These are phyloP conservation scores for Epichloe baconii DNA, from an alignment of 2,329 filamentous ascomycete species.

Conservation along the genomic window DNA sequence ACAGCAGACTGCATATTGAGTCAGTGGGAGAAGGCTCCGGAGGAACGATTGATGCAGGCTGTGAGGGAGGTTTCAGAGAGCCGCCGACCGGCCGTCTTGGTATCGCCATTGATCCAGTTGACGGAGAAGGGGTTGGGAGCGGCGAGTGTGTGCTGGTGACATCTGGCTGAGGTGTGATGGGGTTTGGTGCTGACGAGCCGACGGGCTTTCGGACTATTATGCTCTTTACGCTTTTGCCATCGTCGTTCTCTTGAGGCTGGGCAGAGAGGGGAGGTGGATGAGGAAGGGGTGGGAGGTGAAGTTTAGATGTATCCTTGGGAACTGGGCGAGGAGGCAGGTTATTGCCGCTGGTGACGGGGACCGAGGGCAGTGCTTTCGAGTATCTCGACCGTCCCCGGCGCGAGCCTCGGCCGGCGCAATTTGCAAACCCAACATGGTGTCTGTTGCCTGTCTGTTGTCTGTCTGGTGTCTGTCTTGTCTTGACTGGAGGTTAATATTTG, in stretches of 20 bases:
- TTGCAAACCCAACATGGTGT: slow-evolving; percentile 4
- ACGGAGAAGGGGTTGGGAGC: slow-evolving; percentile 8
- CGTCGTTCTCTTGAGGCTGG: slow-evolving; percentile 12
- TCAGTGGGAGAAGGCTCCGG: slow-evolving; percentile 27
- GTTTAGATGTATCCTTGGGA: slow-evolving; percentile 13
- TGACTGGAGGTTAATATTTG: too few species aligned
- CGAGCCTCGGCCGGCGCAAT: neutral
- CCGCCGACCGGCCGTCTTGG: slow-evolving; percentile 22
- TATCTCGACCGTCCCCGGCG: slow-evolving; percentile 37
- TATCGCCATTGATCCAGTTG: slow-evolving; percentile 18
- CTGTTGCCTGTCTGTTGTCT: too few species aligned
- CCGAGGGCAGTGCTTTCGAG: slow-evolving; percentile 43
- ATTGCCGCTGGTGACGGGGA: slow-evolving; percentile 21
- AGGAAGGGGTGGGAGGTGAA: slow-evolving; percentile 11
- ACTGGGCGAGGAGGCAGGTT: slow-evolving; percentile 10
- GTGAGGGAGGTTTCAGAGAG: neutral
- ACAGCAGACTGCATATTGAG: slow-evolving; percentile 42
- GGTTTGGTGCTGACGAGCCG: slow-evolving; percentile 4
- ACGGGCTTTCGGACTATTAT: slow-evolving; percentile 12
- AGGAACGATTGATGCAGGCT: slow-evolving; percentile 8
- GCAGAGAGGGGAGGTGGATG: slow-evolving; percentile 15
- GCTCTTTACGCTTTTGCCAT: slow-evolving; percentile 4
- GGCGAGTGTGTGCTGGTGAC: slow-evolving; percentile 3
- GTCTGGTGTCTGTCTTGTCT: neutral
- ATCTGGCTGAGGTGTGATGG: neutral